Conservation (phyloP, 2,329 filamentous ascomycete genomes). For the Phialophora verrucosa region DNA sequence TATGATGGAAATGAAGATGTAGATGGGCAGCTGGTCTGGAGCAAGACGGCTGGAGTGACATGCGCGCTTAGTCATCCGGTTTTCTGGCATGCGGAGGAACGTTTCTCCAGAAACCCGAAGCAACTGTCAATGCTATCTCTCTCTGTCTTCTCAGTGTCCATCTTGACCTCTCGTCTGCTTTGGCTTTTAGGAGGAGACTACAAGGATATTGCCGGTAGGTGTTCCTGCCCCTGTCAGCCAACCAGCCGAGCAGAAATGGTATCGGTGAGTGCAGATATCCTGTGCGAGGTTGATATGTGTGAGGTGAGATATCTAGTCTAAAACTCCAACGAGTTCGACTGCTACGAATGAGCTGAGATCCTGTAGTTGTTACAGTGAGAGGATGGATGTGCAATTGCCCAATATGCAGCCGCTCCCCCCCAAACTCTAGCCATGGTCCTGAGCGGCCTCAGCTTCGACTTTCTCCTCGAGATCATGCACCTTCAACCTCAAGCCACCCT, state of each 20-base stretch:
- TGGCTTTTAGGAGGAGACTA: neutral
- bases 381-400: neutral
- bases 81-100: neutral
- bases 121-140: neutral
- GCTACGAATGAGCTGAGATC: neutral
- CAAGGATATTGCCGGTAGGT: neutral
- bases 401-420: neutral
- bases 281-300: neutral
- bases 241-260: neutral
- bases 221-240: neutral
- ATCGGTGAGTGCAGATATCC: neutral
- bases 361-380: neutral
- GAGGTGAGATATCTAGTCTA: neutral
- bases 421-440: neutral
- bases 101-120: neutral
- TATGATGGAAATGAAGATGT: neutral
- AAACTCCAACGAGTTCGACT: neutral
- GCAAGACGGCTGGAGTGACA: neutral
- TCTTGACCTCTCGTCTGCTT: neutral
- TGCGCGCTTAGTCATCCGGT: neutral
- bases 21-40: neutral
- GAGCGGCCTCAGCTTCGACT: neutral
- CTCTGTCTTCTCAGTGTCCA: neutral
- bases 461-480: conserved; percentile 44
- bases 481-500: conserved; percentile 71